Evolutionary conservation across 2,329 filamentous ascomycete genomes (phyloP).

Genomic region (Pseudocercospora macadamiae): DNA sequence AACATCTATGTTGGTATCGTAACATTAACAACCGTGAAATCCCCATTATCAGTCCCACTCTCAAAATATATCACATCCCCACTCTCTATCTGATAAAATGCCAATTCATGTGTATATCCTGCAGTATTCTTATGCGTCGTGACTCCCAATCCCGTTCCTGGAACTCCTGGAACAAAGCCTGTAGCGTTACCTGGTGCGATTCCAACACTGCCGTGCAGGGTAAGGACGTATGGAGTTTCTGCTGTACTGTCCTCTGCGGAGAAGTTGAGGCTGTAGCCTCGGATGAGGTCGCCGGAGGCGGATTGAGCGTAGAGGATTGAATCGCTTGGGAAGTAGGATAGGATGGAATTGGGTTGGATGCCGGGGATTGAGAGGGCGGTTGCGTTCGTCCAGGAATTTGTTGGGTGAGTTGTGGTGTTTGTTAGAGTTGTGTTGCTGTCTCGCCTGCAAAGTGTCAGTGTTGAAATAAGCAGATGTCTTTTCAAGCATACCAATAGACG

Average conservation of each 20-base stretch:
- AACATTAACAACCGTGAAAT: background rate
- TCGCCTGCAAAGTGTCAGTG: slow-evolving; percentile 27
- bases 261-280: slow-evolving; percentile 44
- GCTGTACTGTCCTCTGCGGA: slow-evolving; percentile 42
- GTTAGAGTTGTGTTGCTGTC: slow-evolving; percentile 42
- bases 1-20: too few species aligned
- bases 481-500: slow-evolving; percentile 45
- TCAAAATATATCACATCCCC: background rate
- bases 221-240: background rate
- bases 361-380: slow-evolving; percentile 35
- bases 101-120: background rate
- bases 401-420: slow-evolving; percentile 39
- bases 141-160: background rate
- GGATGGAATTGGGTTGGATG: slow-evolving; percentile 42
- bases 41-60: background rate
- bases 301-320: slow-evolving; percentile 46
- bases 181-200: background rate
- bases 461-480: too few species aligned
- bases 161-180: background rate
- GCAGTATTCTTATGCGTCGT: background rate
- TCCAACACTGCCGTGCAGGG: background rate
- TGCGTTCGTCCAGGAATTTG: slow-evolving; percentile 42
- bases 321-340: too few species aligned
- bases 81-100: background rate
- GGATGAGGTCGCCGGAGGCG: slow-evolving; percentile 37